Evolutionary conservation across 441 rosid species (phyloP).

Genomic region (Hypseocharis bilobata): DNA sequence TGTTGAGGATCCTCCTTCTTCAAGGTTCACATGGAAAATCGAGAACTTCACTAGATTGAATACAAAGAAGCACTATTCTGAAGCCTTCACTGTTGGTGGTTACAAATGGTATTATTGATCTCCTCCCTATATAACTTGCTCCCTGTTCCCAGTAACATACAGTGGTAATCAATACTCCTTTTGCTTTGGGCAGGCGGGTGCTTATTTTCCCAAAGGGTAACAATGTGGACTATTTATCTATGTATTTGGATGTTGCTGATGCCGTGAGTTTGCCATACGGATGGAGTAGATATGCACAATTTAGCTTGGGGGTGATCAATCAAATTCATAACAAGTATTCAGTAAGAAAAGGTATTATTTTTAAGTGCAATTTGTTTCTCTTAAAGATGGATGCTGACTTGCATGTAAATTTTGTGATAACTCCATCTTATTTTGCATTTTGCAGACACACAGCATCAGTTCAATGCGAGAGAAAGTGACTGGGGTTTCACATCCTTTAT

Average conservation of each 20-base stretch:
- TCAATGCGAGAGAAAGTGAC: slow-evolving; percentile 62
- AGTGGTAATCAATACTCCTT: slow-evolving; percentile 10
- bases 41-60: slow-evolving; percentile 62
- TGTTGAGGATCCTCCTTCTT: slow-evolving; percentile 65
- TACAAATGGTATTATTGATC: slow-evolving; percentile 61
- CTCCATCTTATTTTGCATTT: slow-evolving; percentile 7
- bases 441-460: slow-evolving; percentile 70
- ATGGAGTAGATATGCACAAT: slow-evolving; percentile 90
- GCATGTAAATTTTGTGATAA: background rate
- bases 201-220: slow-evolving; percentile 87
- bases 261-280: slow-evolving; percentile 64
- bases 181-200: slow-evolving; percentile 51
- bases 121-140: background rate
- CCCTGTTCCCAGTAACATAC: slow-evolving; percentile 14
- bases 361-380: background rate
- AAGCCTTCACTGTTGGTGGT: slow-evolving; percentile 58
- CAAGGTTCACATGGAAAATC: slow-evolving; percentile 76
- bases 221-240: slow-evolving; percentile 84
- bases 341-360: slow-evolving; percentile 64
- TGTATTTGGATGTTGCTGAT: slow-evolving; percentile 91
- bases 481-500: slow-evolving; percentile 75
- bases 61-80: slow-evolving; percentile 82
- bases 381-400: background rate
- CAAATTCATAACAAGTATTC: slow-evolving; percentile 57
- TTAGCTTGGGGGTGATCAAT: slow-evolving; percentile 72